Base-by-base conservation (phyloP, 106 monocot species). In the Gastrodia elata region DNA sequence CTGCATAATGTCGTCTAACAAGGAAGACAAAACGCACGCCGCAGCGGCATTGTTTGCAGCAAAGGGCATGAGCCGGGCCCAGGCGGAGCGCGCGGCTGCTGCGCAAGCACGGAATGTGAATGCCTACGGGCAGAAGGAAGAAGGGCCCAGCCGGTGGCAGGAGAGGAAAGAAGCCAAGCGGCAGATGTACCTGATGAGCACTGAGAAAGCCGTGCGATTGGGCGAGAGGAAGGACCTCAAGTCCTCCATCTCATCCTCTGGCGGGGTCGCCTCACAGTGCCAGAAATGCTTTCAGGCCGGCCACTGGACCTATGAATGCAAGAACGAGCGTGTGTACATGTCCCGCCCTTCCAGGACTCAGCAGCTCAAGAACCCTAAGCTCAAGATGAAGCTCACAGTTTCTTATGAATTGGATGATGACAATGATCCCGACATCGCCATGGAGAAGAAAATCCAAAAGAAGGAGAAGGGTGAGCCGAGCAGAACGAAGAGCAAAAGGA, bases 151-250 rank as follows among this genome's bases (percentile, higher is more conserved):
- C 83, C 22, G 97, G 83, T 97, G 97, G 97, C 97, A 97, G 78
- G 97, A 97, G 74, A 70, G 92, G 48, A 97, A 97, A 65, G 93
- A 97, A 78, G 92, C 90, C 30, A 97, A 97, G 80, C 82, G 97
- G 7, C 93, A 92, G 75, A 97, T 97, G 97, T 97, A 97, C 73
- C 86, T 97, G 57, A 97, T 97, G 93, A 97, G 97, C 68, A 97
- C 97, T 7, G 97, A 97, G 77, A 97, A 97, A 73, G 97, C 93
- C 49, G 97, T 93, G 22, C 88, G 77, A 58, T 52, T 97, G 70
- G 97, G 93, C 27, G 91, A 83, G 68, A 91, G 94, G 70, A 95
- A 95, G 74, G 92, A 92, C 49, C 8, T 59, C 13, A 87, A 87
- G 57, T 9, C 78, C 24, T 82, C 89, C 0, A 38, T 69, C 28